phyloP scores from a whole-genome alignment of 495 filamentous ascomycete species.

The Xylaria scruposa region DNA sequence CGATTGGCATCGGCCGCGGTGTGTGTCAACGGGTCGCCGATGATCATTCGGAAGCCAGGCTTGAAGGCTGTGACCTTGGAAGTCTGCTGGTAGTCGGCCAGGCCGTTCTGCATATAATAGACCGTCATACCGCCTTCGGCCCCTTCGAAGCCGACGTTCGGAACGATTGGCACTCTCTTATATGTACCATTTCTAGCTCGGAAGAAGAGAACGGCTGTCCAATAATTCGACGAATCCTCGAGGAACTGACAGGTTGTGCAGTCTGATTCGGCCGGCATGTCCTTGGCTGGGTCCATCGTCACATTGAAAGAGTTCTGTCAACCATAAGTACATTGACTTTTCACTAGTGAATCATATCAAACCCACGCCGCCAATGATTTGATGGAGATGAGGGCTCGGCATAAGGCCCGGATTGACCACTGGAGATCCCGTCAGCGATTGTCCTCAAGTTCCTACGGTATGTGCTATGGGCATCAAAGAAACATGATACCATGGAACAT shows the following conservation, averaged over 20 bases:
- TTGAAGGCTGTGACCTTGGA: conserved; percentile 48
- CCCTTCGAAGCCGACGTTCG: conserved; percentile 44
- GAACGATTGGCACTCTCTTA: conserved; percentile 47
- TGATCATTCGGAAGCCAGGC: conserved; percentile 45
- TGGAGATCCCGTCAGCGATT: not conserved
- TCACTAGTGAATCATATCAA: not conserved
- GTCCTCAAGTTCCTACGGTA: not conserved
- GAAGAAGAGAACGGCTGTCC: conserved; percentile 51
- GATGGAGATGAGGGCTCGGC: conserved; percentile 43
- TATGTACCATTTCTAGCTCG: conserved; percentile 46
- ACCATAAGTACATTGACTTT: not conserved
- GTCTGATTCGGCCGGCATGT: conserved; percentile 37
- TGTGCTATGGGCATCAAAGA: not conserved
- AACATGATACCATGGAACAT: not conserved
- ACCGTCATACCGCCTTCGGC: conserved; percentile 50
- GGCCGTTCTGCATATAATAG: conserved; percentile 49
- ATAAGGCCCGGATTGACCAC: conserved; percentile 43
- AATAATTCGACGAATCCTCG: conserved; percentile 49
- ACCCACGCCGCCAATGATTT: conserved; percentile 44
- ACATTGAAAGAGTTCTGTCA: conserved; percentile 42
- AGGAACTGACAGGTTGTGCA: conserved; percentile 44
- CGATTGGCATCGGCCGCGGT: conserved; percentile 34
- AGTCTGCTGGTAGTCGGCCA: conserved; percentile 37
- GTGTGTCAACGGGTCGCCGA: conserved; percentile 36
- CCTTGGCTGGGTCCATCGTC: conserved; percentile 42